A percentile compares a stretch with the other conserved stretches of the same genome.
These are phyloP conservation scores for Zygnema circumcarinatum DNA, from an alignment of 139 green algal genomes.

Conservation along the genomic window DNA sequence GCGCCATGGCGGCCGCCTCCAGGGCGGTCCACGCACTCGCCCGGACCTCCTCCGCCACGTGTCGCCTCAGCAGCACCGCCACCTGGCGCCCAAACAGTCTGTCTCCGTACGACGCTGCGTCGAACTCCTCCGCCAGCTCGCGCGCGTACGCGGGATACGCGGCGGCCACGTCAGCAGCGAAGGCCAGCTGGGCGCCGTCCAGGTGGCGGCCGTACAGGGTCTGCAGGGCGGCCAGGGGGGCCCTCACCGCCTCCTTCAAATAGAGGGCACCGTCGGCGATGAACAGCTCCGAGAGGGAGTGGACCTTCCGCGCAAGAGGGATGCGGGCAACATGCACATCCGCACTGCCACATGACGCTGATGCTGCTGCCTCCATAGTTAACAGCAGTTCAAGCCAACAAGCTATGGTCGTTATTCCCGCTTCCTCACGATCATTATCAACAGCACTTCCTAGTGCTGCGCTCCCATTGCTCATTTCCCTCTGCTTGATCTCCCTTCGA, in stretches of 20 bases:
- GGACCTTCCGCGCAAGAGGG: neutral
- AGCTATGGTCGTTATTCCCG: no score
- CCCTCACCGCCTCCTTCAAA: neutral
- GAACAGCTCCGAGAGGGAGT: slow-evolving; percentile 24
- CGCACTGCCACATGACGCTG: no score
- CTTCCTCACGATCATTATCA: no score
- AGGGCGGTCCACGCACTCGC: neutral
- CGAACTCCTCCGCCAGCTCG: slow-evolving; percentile 24
- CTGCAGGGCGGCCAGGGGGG: neutral
- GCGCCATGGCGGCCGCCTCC: neutral
- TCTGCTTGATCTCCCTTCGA: neutral
- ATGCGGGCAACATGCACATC: neutral
- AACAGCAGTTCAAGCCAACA: no score
- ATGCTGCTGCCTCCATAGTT: no score
- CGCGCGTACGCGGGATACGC: slow-evolving; percentile 17
- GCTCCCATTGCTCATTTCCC: no score
- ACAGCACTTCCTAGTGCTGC: no score
- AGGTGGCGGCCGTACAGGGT: neutral
- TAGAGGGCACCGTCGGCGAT: neutral
- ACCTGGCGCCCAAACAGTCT: slow-evolving; percentile 33
- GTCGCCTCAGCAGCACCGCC: slow-evolving; percentile 4
- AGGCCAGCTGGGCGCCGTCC: neutral
- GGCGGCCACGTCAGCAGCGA: neutral
- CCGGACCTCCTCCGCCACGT: neutral
- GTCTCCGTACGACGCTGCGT: slow-evolving; percentile 30